Conservation (phyloP, 257 asterid species). For the Solanum habrochaites region DNA sequence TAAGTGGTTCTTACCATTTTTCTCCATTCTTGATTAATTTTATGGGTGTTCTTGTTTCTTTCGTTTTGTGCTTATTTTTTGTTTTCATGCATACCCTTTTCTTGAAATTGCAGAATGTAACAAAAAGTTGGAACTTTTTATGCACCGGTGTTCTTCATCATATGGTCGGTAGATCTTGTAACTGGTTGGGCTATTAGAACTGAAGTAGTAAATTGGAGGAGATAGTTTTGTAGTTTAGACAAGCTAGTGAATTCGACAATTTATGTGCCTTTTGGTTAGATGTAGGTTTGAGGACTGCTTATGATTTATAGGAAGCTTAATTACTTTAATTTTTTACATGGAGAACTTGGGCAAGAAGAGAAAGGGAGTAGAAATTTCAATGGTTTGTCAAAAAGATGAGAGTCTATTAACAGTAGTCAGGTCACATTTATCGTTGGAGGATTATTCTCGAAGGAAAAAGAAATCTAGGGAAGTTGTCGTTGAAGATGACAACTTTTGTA, state of each 20-base stretch:
- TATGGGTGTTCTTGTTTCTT: neutral
- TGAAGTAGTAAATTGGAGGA: neutral
- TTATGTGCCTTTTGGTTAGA: constrained; percentile 2
- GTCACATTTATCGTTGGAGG: constrained; percentile 66
- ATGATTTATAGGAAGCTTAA: neutral
- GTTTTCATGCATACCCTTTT: constrained; percentile 1
- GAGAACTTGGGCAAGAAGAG: constrained; percentile 61
- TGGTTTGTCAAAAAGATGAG: neutral
- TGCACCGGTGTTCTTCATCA: neutral
- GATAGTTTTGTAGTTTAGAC: neutral
- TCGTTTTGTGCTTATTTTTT: neutral
- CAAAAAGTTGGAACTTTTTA: constrained; percentile 5
- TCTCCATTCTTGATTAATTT: neutral
- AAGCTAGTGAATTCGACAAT: neutral
- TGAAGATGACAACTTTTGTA: constrained; percentile 21
- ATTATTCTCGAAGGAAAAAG: constrained; percentile 57
- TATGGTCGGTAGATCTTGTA: constrained; percentile 2
- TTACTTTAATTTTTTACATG: constrained; percentile 3
- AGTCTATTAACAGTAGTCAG: constrained; percentile 21
- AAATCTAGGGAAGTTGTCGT: constrained; percentile 54
- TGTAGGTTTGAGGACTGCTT: neutral
- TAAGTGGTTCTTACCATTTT: constrained; percentile 20
- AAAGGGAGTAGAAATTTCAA: constrained; percentile 36
- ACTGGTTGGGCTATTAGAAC: neutral
- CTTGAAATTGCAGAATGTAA: constrained; percentile 23